These are phyloP conservation scores for Chlamydomonas asymmetrica DNA, from an alignment of 139 green algal species.

Conservation along the genomic window DNA sequence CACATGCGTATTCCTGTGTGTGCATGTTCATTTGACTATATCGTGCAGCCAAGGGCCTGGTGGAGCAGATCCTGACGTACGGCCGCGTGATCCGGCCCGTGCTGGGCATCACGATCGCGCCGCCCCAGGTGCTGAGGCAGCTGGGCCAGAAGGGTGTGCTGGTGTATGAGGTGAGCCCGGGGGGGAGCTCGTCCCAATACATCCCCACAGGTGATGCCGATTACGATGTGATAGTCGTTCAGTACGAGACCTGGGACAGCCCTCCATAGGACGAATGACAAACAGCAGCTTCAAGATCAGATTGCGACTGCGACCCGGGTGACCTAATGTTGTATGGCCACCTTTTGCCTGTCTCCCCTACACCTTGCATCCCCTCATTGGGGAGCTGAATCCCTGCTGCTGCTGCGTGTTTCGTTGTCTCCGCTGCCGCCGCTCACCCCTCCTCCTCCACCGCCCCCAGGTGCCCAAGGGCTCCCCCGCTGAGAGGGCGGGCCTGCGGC, in stretches of 20 bases:
- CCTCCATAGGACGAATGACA: not conserved
- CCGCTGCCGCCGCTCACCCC: not conserved
- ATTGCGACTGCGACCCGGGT: not conserved
- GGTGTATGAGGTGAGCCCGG: constrained; percentile 66
- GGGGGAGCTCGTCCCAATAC: constrained; percentile 39
- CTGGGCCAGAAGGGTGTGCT: constrained; percentile 63
- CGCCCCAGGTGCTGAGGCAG: constrained; percentile 60
- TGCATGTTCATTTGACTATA: too few relatives aligned
- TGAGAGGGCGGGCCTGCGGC: constrained; percentile 41
- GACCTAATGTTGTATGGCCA: not conserved
- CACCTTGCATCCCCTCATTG: too few relatives aligned
- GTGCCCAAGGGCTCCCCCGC: constrained; percentile 42
- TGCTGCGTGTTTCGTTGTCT: too few relatives aligned
- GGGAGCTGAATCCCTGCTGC: too few relatives aligned
- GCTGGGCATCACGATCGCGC: constrained; percentile 79
- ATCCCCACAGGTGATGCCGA: not conserved
- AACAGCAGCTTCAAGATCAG: not conserved
- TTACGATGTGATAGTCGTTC: not conserved
- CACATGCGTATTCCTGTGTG: too few relatives aligned
- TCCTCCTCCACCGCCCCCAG: constrained; percentile 7
- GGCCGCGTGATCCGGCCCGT: constrained; percentile 62
- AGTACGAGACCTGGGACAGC: not conserved
- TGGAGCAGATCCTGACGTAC: constrained; percentile 68
- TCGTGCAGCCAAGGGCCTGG: constrained; percentile 53
- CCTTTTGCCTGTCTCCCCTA: too few relatives aligned